Evolutionary conservation across 106 monocot species (phyloP).

Genomic region (Phalaenopsis aphrodite): DNA sequence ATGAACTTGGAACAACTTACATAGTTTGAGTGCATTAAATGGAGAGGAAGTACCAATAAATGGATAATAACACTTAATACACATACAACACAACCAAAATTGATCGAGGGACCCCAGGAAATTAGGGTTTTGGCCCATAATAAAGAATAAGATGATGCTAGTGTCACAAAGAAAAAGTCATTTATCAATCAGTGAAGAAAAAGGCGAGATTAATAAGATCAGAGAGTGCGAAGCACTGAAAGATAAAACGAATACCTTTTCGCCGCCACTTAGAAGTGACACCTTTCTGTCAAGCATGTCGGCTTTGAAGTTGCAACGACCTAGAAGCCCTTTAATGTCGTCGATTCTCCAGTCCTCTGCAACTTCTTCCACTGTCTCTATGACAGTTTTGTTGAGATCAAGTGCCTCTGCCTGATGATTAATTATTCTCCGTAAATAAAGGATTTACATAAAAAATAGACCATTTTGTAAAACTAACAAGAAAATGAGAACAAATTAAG

Average conservation of each 20-base stretch:
- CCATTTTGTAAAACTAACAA: neutral
- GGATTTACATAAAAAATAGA: neutral
- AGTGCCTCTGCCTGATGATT: conserved; percentile 83
- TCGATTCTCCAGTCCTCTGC: conserved; percentile 95
- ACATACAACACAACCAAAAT: no score
- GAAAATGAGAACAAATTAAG: no score
- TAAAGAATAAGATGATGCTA: neutral
- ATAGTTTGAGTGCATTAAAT: no score
- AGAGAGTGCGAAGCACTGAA: neutral
- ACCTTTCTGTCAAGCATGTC: conserved; percentile 98
- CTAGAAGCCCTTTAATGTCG: conserved; percentile 98
- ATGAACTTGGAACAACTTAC: no score
- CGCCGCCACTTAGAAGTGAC: conserved; percentile 85
- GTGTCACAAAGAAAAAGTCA: neutral
- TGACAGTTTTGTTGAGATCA: conserved; percentile 90
- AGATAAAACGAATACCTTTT: conserved; percentile 57
- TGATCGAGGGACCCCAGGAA: no score
- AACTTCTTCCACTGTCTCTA: conserved; percentile 83
- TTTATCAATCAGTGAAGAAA: neutral
- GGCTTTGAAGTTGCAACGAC: conserved; percentile 91
- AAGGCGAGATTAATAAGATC: neutral
- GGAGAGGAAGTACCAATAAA: no score
- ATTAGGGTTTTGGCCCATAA: neutral
- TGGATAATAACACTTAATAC: no score
- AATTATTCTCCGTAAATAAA: neutral